phyloP scores from a whole-genome alignment of 2,329 filamentous ascomycete species.

The Fusarium keratoplasticum region DNA sequence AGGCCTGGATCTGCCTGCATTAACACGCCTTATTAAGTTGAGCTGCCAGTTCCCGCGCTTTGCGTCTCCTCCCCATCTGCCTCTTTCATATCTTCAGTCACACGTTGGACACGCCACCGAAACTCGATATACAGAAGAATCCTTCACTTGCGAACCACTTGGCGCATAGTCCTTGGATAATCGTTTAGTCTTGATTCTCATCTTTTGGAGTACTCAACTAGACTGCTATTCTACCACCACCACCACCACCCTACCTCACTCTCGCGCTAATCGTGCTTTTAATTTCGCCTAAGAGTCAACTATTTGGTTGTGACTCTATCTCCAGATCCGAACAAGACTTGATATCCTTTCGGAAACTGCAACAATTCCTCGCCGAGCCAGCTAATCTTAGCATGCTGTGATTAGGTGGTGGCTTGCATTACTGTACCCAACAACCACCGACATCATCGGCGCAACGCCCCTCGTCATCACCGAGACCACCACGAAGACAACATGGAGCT shows the following conservation, averaged over 20 bases:
- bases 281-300: background rate
- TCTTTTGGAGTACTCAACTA: conserved; percentile 5
- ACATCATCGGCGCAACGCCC: conserved; percentile 2
- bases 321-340: background rate
- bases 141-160: conserved; percentile 1
- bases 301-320: background rate
- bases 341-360: conserved; percentile 2
- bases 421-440: background rate
- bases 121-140: background rate
- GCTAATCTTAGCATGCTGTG: conserved; percentile 30
- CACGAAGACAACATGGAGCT: conserved; percentile 62
- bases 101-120: background rate
- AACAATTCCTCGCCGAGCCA: background rate
- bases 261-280: conserved; percentile 19
- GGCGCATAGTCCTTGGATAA: conserved; percentile 2
- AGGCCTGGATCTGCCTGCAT: conserved; percentile 29
- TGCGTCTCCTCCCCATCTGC: conserved; percentile 15
- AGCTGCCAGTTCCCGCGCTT: conserved; percentile 29
- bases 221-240: background rate
- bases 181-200: background rate
- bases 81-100: conserved; percentile 9
- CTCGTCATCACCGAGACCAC: background rate
- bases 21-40: conserved; percentile 29
- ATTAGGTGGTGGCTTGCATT: conserved; percentile 7
- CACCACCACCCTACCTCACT: conserved; percentile 1